A percentile compares a stretch with the other conserved stretches of the same genome.
phyloP scores from a whole-genome alignment of 106 monocot species.

The Allium fistulosum region DNA sequence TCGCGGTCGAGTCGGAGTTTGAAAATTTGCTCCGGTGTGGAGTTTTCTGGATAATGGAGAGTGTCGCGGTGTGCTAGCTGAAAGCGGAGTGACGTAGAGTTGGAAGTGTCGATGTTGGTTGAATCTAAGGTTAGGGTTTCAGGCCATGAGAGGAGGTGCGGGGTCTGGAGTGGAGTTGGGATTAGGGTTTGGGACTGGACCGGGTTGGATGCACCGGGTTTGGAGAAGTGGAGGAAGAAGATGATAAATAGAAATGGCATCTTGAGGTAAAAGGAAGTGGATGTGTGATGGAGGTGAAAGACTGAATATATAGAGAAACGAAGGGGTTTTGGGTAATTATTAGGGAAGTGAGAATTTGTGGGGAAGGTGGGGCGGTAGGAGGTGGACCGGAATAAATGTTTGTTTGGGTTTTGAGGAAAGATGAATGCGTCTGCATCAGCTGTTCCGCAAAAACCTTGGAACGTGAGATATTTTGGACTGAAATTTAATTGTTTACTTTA shows the following conservation, averaged over 20 bases:
- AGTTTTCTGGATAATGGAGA: slow-evolving; percentile 11
- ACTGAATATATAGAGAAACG: neutral
- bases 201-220: neutral
- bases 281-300: neutral
- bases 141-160: neutral
- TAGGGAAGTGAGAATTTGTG: neutral
- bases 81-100: slow-evolving; percentile 17
- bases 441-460: too few relatives aligned
- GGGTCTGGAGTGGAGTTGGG: slow-evolving; percentile 6
- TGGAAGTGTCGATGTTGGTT: slow-evolving; percentile 1
- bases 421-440: too few relatives aligned
- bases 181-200: slow-evolving; percentile 5
- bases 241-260: neutral
- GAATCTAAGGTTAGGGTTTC: neutral
- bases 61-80: slow-evolving; percentile 39
- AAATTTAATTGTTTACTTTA: too few relatives aligned
- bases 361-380: neutral
- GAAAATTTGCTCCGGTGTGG: slow-evolving; percentile 18
- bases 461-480: too few relatives aligned
- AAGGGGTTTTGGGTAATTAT: neutral
- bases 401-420: neutral
- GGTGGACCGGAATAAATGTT: slow-evolving; percentile 14
- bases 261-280: neutral
- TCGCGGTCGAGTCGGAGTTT: slow-evolving; percentile 28
- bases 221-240: slow-evolving; percentile 13